Conservation (phyloP, 225 moss, liverwort and hornwort genomes). For the Marchantia paleacea region DNA sequence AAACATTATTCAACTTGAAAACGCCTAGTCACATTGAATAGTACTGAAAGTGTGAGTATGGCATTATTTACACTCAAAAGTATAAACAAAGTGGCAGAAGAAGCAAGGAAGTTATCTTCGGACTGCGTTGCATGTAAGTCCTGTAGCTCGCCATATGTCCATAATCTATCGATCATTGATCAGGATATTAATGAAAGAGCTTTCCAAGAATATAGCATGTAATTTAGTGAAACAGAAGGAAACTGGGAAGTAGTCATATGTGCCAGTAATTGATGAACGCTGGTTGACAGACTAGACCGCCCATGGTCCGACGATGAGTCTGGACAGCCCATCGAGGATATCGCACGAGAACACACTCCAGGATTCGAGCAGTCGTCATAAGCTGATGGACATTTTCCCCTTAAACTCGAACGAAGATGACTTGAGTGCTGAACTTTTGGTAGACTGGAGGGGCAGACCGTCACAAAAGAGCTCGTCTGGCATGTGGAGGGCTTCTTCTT, state of each 20-base stretch:
- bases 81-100: no score
- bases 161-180: no score
- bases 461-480: conserved; percentile 18
- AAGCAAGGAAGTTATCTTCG: no score
- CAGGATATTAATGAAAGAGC: no score
- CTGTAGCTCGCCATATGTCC: no score
- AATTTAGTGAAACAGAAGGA: not conserved
- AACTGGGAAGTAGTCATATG: not conserved
- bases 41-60: no score
- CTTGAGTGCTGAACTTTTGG: conserved; percentile 17
- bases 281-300: not conserved
- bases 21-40: no score
- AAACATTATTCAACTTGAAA: no score
- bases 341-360: not conserved
- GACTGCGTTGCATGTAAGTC: no score
- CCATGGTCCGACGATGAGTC: not conserved
- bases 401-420: conserved; percentile 12
- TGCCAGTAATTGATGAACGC: not conserved
- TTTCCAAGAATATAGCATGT: no score
- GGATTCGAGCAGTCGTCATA: not conserved
- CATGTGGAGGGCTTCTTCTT: conserved; percentile 19
- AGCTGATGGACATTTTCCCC: conserved; percentile 12
- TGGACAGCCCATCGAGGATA: not conserved
- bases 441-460: conserved; percentile 25
- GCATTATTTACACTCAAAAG: no score